A percentile compares a stretch with the other conserved stretches of the same genome.
phyloP scores from a whole-genome alignment of 352 stramenopile species.

The Albugo candida region DNA sequence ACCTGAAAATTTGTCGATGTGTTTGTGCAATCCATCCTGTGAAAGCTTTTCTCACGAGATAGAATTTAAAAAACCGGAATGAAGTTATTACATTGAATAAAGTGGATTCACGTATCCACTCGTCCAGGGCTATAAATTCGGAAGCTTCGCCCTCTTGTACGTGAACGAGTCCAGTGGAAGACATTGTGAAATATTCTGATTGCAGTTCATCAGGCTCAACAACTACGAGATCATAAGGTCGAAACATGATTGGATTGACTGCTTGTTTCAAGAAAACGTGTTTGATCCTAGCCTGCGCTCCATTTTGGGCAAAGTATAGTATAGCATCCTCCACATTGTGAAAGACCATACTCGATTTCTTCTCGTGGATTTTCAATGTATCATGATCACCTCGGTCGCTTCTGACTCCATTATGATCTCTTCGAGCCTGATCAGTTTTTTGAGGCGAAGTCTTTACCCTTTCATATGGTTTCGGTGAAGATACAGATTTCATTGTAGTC shows the following conservation, averaged over 20 bases:
- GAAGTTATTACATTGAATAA: conserved; percentile 90
- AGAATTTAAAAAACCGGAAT: conserved; percentile 88
- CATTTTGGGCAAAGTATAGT: conserved; percentile 86
- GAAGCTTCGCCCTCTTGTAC: conserved; percentile 52
- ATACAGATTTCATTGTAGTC: too few relatives aligned
- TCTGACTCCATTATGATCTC: too few relatives aligned
- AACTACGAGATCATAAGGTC: conserved; percentile 85
- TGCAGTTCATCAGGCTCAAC: conserved; percentile 60
- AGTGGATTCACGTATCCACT: conserved; percentile 89
- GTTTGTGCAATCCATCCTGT: conserved; percentile 77
- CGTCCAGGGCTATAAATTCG: conserved; percentile 84
- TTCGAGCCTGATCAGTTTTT: too few relatives aligned
- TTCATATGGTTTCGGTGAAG: too few relatives aligned
- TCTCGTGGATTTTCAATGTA: neutral
- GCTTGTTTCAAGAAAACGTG: conserved; percentile 87
- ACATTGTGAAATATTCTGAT: conserved; percentile 85
- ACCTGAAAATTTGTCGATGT: conserved; percentile 78
- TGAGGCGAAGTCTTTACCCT: too few relatives aligned
- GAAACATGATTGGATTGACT: conserved; percentile 42
- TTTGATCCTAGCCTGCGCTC: conserved; percentile 82
- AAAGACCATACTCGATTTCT: conserved; percentile 27
- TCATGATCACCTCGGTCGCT: too few relatives aligned
- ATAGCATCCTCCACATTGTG: conserved; percentile 82
- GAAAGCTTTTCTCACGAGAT: conserved; percentile 85
- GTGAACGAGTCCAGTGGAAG: conserved; percentile 57